Conservation (phyloP, 176 grass and related monocot genomes). For the Phyllostachys edulis region DNA sequence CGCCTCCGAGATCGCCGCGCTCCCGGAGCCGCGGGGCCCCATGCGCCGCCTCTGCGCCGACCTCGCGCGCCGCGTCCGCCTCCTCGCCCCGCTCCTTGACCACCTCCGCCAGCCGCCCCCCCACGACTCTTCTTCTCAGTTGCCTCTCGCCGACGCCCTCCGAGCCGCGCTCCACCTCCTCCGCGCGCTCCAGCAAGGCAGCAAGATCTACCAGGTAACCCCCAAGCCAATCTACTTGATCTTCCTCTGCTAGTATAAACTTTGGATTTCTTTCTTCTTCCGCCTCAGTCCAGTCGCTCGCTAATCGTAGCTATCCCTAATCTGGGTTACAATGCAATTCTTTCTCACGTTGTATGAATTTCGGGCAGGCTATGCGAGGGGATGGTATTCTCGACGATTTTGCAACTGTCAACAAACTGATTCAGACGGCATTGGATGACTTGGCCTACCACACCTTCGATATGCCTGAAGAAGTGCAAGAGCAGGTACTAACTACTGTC, state of each 20-base stretch:
- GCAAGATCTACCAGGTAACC: conserved; percentile 84
- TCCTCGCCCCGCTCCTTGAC: conserved; percentile 75
- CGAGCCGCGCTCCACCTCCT: conserved; percentile 61
- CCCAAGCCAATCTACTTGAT: background rate
- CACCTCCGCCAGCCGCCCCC: conserved; percentile 24
- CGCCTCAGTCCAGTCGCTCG: too few relatives aligned
- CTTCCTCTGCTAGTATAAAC: background rate
- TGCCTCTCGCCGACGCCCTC: conserved; percentile 48
- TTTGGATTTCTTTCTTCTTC: too few relatives aligned
- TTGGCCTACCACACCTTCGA: conserved; percentile 59
- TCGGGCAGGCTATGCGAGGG: conserved; percentile 50
- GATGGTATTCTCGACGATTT: conserved; percentile 48
- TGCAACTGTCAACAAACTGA: conserved; percentile 49
- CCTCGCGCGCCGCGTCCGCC: conserved; percentile 75
- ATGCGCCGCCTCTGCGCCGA: conserved; percentile 70
- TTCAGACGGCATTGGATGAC: conserved; percentile 55
- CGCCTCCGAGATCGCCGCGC: conserved; percentile 61
- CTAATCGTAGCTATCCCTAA: too few relatives aligned
- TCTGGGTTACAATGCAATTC: too few relatives aligned
- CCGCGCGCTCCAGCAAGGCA: conserved; percentile 61
- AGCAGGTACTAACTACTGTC: conserved; percentile 50
- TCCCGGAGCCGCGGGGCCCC: conserved; percentile 82
- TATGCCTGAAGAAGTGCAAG: conserved; percentile 78
- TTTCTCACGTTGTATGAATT: background rate
- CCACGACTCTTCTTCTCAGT: background rate